A percentile compares a stretch with the other conserved stretches of the same genome.
These are phyloP conservation scores for Primulina huaijiensis DNA, from an alignment of 257 asterid species.

Conservation along the genomic window DNA sequence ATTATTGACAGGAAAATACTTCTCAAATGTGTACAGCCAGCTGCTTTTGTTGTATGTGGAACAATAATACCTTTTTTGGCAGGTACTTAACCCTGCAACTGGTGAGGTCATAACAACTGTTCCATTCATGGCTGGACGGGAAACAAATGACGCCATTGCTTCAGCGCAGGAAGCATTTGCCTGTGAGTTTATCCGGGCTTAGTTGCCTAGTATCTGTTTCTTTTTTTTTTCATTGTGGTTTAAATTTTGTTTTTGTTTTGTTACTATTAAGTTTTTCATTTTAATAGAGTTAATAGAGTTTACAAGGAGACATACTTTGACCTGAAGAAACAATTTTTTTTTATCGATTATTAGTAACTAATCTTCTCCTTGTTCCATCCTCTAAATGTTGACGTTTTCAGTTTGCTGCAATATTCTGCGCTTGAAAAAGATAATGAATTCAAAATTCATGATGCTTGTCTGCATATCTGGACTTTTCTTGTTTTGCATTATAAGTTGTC, in stretches of 20 bases:
- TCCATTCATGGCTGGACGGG: slow-evolving; percentile 82
- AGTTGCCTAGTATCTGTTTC: slow-evolving; percentile 8
- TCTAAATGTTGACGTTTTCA: not conserved
- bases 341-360: not conserved
- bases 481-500: slow-evolving; percentile 5
- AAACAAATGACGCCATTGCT: slow-evolving; percentile 89
- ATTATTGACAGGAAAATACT: not conserved
- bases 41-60: slow-evolving; percentile 1
- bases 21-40: not conserved
- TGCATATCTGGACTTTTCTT: not conserved
- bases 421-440: not conserved
- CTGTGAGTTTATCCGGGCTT: slow-evolving; percentile 45
- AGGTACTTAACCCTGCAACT: slow-evolving; percentile 91
- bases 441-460: not conserved
- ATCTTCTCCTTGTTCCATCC: slow-evolving; percentile 6
- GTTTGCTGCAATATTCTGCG: slow-evolving; percentile 11
- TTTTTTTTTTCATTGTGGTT: not conserved
- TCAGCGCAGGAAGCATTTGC: slow-evolving; percentile 80
- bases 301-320: slow-evolving; percentile 3
- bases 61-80: slow-evolving; percentile 17
- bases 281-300: not conserved
- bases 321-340: slow-evolving; percentile 1
- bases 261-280: slow-evolving; percentile 3
- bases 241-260: not conserved
- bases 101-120: slow-evolving; percentile 83